These are phyloP conservation scores for Rehmannia glutinosa DNA, from an alignment of 257 asterid genomes.

Conservation along the genomic window DNA sequence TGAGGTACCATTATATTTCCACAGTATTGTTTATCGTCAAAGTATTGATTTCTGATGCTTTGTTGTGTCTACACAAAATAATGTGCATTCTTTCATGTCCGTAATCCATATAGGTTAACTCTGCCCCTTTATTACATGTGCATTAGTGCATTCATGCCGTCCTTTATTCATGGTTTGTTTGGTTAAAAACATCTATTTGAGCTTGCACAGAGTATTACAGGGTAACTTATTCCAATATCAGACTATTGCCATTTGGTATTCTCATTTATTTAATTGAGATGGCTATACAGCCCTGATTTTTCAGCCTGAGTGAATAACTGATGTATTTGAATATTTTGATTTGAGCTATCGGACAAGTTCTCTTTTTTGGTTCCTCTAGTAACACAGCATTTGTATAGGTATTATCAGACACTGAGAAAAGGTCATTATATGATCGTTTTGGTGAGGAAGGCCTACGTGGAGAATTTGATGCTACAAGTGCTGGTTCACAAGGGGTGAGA, in stretches of 20 bases:
- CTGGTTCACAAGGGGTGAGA: slow-evolving; percentile 68
- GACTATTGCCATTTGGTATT: neutral
- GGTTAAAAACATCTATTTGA: neutral
- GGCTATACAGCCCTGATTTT: neutral
- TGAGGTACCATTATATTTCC: slow-evolving; percentile 51
- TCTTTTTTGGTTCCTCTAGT: slow-evolving; percentile 14
- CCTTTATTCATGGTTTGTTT: neutral
- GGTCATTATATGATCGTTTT: slow-evolving; percentile 78
- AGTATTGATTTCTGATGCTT: neutral
- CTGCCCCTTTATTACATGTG: neutral
- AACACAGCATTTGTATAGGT: slow-evolving; percentile 46
- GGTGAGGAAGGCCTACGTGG: slow-evolving; percentile 87
- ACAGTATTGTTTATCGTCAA: neutral
- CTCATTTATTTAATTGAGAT: neutral
- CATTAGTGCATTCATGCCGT: neutral
- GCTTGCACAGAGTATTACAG: neutral
- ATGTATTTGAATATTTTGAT: neutral
- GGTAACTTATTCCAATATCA: neutral
- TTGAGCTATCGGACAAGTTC: slow-evolving; percentile 5
- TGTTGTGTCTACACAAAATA: neutral
- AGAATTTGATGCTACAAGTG: slow-evolving; percentile 50
- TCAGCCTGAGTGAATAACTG: neutral
- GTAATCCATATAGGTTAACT: neutral
- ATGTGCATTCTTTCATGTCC: neutral
- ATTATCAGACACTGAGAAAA: slow-evolving; percentile 84